phyloP scores from a whole-genome alignment of 2,329 filamentous ascomycete genomes.

The Penicillium sp. region DNA sequence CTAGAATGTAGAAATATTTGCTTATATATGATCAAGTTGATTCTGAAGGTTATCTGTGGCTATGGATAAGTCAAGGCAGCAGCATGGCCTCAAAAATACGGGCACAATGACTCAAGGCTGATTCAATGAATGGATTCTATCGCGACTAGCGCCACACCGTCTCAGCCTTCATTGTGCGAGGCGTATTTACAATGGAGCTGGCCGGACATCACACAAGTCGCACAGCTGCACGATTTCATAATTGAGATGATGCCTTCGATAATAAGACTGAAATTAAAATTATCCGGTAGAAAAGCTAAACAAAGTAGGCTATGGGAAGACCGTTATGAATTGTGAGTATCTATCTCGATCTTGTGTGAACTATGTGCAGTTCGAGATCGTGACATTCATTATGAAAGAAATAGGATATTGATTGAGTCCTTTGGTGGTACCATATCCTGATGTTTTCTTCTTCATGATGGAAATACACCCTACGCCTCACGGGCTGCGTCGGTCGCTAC shows the following conservation, averaged over 20 bases:
- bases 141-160: background rate
- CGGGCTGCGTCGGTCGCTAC: background rate
- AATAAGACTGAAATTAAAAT: background rate
- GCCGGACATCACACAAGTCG: background rate
- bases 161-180: background rate
- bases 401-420: background rate
- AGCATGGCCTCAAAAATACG: background rate
- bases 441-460: background rate
- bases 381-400: background rate
- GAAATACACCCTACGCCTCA: background rate
- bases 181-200: background rate
- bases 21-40: background rate
- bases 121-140: background rate
- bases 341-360: background rate
- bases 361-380: background rate
- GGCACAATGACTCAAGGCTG: background rate
- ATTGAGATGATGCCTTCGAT: background rate
- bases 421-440: no score
- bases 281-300: background rate
- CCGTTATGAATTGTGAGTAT: background rate
- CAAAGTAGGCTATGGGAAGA: background rate
- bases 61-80: background rate
- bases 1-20: background rate
- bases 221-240: background rate
- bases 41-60: background rate